Base-by-base conservation (phyloP, 1,139 yeast species). In the Blastobotrys malaysiensis region DNA sequence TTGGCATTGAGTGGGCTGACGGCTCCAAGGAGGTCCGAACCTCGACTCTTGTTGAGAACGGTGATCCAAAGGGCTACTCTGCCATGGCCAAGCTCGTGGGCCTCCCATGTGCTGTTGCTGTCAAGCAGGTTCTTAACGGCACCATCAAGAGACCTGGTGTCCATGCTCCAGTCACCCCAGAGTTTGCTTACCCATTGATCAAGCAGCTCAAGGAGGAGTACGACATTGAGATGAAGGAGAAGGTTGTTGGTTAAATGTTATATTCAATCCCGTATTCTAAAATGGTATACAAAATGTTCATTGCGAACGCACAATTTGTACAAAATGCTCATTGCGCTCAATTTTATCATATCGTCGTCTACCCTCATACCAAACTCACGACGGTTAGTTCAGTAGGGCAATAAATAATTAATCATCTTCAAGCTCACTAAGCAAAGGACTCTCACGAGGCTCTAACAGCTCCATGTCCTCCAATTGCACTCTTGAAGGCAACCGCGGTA, bases 31-130 rank as follows among this genome's bases (percentile, higher is more conserved):
- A 93, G 77, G 80, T 85, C 61, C 89, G 98, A 80, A 91, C 98
- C 57, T 87, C 98, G 26, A 93, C 99, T 60, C 79, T 93, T 71
- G 93, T 90, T 51, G 97, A 90, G 74, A 89, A 88, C 73, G 99
- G 99, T 77, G 84, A 81, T 65, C 89, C 89, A 66, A 82, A 87
- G 57, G 97, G 98, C 56, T 93, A 91, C 82, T 87, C 97, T 48
- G 91, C 98, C 51, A 93, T 93, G 99, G 99, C 99, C 64, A 91
- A 93, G 72, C 81, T 89, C 64, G 99, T 93, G 57, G 99, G 99
- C 77, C 95, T 90, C 63, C 99, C 99, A 63, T 93, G 97, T 75
- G 97, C 97, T 57, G 96, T 93, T 71, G 99, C 98, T 45, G 80
- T 86, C 60, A 84, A 84, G 76, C 87, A 88, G 74, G 88, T 93